phyloP scores from a whole-genome alignment of 352 stramenopile species.

The Phytopythium oedochilum region DNA sequence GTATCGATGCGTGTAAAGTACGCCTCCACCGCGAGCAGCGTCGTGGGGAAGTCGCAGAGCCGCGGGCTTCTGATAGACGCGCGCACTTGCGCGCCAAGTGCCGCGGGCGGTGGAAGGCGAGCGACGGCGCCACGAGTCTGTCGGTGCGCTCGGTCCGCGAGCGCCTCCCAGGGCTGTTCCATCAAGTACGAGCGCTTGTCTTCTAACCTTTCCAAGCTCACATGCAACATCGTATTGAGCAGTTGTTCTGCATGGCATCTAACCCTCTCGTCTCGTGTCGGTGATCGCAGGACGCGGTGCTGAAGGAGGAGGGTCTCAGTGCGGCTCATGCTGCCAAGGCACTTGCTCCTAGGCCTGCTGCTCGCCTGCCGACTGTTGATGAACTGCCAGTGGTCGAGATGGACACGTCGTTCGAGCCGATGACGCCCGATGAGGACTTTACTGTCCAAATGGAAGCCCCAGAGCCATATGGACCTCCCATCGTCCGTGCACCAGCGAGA shows the following conservation, averaged over 20 bases:
- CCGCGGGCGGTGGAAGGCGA: constrained; percentile 24
- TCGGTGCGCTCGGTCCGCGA: constrained; percentile 30
- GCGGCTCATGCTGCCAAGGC: neutral
- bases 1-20: constrained; percentile 11
- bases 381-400: too few relatives aligned
- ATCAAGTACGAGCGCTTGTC: constrained; percentile 16
- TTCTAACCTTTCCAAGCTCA: too few relatives aligned
- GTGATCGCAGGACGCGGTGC: neutral
- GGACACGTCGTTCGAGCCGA: neutral
- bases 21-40: constrained; percentile 17
- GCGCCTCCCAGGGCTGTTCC: constrained; percentile 40
- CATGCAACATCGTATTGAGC: neutral
- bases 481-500: neutral
- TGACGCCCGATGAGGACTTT: constrained; percentile 1
- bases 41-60: constrained; percentile 3
- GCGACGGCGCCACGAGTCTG: constrained; percentile 15
- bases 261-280: too few relatives aligned
- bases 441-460: neutral
- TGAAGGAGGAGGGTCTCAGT: neutral
- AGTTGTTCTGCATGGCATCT: neutral
- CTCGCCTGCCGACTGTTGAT: too few relatives aligned
- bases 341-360: too few relatives aligned
- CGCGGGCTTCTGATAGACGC: constrained; percentile 25
- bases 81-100: constrained; percentile 32
- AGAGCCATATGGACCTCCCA: too few relatives aligned